Percentiles rank a stretch among this genome's conserved stretches.
phyloP scores from a whole-genome alignment of 2,329 filamentous ascomycete genomes.

The Verticillium nonalfalfae region DNA sequence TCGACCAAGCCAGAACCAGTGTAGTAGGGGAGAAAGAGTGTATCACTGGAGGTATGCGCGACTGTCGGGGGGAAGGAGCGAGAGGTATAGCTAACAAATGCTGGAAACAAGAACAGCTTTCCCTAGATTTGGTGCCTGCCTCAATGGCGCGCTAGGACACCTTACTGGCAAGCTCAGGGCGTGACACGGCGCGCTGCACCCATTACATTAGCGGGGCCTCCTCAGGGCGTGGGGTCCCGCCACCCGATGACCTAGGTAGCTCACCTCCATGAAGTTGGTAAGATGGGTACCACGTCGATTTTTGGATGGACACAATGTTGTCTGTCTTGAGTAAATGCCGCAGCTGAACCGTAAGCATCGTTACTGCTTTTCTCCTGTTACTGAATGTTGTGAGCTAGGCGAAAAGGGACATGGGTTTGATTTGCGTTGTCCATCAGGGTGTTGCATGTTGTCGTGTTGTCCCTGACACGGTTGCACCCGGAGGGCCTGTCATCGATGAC shows the following conservation, averaged over 20 bases:
- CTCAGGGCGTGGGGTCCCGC: not conserved
- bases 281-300: too few relatives aligned
- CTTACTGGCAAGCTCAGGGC: not conserved
- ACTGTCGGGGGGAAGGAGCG: not conserved
- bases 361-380: too few relatives aligned
- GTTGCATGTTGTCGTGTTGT: not conserved
- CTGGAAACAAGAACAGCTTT: not conserved
- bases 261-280: too few relatives aligned
- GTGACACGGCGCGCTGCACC: not conserved
- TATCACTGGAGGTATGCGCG: not conserved
- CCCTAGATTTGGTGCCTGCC: not conserved
- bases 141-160: not conserved
- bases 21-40: not conserved
- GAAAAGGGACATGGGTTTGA: too few relatives aligned
- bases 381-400: too few relatives aligned
- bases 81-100: not conserved
- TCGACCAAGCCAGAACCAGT: not conserved
- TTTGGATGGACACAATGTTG: too few relatives aligned
- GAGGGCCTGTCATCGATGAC: not conserved
- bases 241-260: not conserved
- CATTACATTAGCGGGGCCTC: not conserved
- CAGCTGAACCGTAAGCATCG: too few relatives aligned
- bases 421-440: not conserved
- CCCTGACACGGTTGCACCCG: not conserved
- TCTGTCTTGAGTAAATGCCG: too few relatives aligned